Conservation (phyloP, 352 stramenopile species). For the Phytophthora chlamydospora region DNA sequence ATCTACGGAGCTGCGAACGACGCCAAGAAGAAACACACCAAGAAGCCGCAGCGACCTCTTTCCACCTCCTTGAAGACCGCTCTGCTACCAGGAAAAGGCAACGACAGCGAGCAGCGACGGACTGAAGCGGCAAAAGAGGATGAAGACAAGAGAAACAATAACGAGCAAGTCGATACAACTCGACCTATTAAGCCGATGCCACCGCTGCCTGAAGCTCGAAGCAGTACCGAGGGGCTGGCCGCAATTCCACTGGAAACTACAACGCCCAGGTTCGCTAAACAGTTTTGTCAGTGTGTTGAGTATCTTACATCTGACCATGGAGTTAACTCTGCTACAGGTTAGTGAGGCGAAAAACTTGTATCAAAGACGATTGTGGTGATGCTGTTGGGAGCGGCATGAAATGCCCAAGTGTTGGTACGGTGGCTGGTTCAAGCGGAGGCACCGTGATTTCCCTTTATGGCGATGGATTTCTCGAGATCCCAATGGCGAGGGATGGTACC, state of each 20-base stretch:
- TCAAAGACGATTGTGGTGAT: neutral
- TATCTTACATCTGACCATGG: no score
- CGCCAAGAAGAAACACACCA: neutral
- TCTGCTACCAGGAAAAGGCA: neutral
- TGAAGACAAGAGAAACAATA: no score
- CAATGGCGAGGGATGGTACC: conserved; percentile 1
- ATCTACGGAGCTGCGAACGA: conserved; percentile 37
- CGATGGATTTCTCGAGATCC: conserved; percentile 60
- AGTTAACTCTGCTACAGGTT: no score
- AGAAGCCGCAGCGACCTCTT: conserved; percentile 20
- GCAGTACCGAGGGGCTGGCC: no score
- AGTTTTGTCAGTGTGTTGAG: no score
- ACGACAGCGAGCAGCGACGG: neutral
- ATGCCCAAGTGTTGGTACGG: neutral
- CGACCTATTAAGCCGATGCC: no score
- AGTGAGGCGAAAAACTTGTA: neutral
- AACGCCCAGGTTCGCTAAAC: no score
- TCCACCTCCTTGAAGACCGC: neutral
- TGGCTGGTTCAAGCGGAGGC: neutral
- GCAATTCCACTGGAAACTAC: no score
- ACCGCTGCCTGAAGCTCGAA: no score
- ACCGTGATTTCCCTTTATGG: conserved; percentile 55
- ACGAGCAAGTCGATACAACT: no score
- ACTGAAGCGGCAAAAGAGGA: neutral
- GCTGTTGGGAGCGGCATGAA: neutral